A percentile compares a stretch with the other conserved stretches of the same genome.
Conservation (phyloP, 768 basidiomycete species). For the Phylloporus scabripes region DNA sequence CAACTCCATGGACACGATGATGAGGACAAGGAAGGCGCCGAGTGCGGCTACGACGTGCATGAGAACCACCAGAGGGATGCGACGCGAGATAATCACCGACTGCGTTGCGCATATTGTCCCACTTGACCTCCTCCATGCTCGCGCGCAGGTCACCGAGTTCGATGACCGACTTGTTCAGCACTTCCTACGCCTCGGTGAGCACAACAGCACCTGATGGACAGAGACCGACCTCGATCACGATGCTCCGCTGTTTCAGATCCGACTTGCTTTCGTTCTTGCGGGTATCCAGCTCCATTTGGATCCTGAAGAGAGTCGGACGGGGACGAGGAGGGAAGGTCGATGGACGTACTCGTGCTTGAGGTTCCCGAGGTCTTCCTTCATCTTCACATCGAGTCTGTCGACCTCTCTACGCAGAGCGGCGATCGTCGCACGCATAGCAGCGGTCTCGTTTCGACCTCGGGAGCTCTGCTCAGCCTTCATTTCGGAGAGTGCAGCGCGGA, state of each 20-base stretch:
- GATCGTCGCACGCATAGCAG: slow-evolving; percentile 72
- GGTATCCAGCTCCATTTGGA: slow-evolving; percentile 94
- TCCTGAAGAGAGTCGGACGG: slow-evolving; percentile 42
- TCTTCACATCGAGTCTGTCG: slow-evolving; percentile 77
- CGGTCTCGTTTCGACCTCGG: slow-evolving; percentile 76
- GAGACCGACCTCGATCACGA: slow-evolving; percentile 67
- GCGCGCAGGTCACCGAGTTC: slow-evolving; percentile 73
- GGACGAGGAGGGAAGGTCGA: neutral
- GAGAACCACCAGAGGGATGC: neutral
- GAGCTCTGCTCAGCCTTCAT: slow-evolving; percentile 81
- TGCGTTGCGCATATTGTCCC: slow-evolving; percentile 83
- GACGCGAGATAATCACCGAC: slow-evolving; percentile 49
- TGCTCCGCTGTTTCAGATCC: slow-evolving; percentile 80
- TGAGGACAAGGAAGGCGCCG: slow-evolving; percentile 59
- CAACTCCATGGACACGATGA: slow-evolving; percentile 67
- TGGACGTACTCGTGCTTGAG: slow-evolving; percentile 86
- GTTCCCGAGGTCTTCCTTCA: slow-evolving; percentile 88
- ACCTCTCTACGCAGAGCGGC: slow-evolving; percentile 81
- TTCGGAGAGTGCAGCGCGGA: slow-evolving; percentile 89
- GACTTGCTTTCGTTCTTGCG: slow-evolving; percentile 86
- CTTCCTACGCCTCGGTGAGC: slow-evolving; percentile 41
- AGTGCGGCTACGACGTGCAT: slow-evolving; percentile 46
- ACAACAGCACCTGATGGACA: neutral
- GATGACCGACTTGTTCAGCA: slow-evolving; percentile 71
- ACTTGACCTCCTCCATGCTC: slow-evolving; percentile 77